These are phyloP conservation scores for Podospora fimiseda DNA, from an alignment of 495 filamentous ascomycete genomes.

Conservation along the genomic window DNA sequence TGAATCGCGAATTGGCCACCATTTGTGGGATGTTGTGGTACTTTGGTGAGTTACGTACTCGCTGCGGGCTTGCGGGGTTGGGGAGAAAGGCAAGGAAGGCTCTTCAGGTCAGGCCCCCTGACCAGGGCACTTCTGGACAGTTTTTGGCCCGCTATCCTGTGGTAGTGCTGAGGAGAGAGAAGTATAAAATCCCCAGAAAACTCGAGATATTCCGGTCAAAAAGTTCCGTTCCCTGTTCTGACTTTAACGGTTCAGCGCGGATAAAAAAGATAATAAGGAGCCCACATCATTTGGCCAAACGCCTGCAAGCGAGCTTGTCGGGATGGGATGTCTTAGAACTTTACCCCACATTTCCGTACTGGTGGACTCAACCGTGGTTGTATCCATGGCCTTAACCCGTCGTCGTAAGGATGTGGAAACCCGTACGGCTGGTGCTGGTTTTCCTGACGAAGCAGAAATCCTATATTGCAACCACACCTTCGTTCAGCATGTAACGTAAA, in stretches of 20 bases:
- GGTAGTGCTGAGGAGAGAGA: too few species aligned
- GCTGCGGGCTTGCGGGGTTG: neutral
- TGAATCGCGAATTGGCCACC: constrained; percentile 8
- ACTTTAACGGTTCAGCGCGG: neutral
- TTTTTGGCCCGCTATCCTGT: too few species aligned
- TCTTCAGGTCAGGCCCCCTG: too few species aligned
- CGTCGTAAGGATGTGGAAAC: neutral
- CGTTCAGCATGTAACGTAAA: constrained; percentile 10
- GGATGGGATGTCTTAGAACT: constrained; percentile 4
- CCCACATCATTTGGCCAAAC: neutral
- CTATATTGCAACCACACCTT: constrained; percentile 27
- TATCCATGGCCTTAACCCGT: constrained; percentile 5
- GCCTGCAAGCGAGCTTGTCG: constrained; percentile 8
- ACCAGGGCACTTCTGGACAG: too few species aligned
- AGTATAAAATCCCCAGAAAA: too few species aligned
- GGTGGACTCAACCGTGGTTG: constrained; percentile 11
- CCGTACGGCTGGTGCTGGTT: constrained; percentile 12
- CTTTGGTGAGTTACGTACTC: neutral
- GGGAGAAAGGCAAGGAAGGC: too few species aligned
- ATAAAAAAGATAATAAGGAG: neutral
- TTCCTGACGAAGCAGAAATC: constrained; percentile 11
- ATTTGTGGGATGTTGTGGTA: neutral
- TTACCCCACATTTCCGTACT: constrained; percentile 14
- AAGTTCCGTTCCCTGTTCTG: neutral
- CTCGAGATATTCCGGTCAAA: neutral